Evolutionary conservation across 2,329 filamentous ascomycete genomes (phyloP).

Genomic region (Aureobasidium namibiae): DNA sequence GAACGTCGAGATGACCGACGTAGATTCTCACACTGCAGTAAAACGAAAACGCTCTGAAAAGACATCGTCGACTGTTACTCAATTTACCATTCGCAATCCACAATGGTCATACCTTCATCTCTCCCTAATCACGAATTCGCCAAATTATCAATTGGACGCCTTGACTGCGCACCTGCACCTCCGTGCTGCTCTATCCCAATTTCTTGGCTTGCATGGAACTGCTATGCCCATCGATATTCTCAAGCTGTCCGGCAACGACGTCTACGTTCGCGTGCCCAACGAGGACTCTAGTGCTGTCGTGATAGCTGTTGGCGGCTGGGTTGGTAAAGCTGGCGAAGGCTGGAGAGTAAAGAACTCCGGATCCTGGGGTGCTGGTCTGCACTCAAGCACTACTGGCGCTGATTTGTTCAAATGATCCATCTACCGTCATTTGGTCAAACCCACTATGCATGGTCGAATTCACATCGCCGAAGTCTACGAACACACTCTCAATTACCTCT

Average conservation of each 20-base stretch:
- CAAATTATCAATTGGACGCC: slow-evolving; percentile 42
- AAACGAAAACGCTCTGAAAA: slow-evolving; percentile 14
- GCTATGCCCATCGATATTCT: slow-evolving; percentile 65
- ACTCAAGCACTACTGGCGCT: slow-evolving; percentile 38
- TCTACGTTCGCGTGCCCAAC: slow-evolving; percentile 58
- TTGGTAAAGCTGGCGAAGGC: slow-evolving; percentile 37
- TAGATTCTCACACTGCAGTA: not conserved
- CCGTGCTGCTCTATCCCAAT: slow-evolving; percentile 55
- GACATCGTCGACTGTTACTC: slow-evolving; percentile 19
- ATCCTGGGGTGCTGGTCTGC: slow-evolving; percentile 55
- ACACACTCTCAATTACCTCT: too few species aligned
- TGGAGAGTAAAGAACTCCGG: slow-evolving; percentile 49
- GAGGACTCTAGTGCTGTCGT: slow-evolving; percentile 53
- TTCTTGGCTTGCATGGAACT: slow-evolving; percentile 60
- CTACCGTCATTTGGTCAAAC: too few species aligned
- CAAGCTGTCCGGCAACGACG: slow-evolving; percentile 46
- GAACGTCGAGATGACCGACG: not conserved
- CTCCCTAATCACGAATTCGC: slow-evolving; percentile 21
- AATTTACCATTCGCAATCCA: slow-evolving; percentile 32
- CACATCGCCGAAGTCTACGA: too few species aligned
- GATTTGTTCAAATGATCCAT: slow-evolving; percentile 37
- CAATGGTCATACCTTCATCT: slow-evolving; percentile 37
- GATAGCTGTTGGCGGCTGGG: slow-evolving; percentile 59
- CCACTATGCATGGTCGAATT: too few species aligned
- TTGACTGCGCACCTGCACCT: slow-evolving; percentile 57